Evolutionary conservation across 257 asterid genomes (phyloP), one percentile per base, ranked within the genome.

Genomic region (Solanum medicagineum): DNA sequence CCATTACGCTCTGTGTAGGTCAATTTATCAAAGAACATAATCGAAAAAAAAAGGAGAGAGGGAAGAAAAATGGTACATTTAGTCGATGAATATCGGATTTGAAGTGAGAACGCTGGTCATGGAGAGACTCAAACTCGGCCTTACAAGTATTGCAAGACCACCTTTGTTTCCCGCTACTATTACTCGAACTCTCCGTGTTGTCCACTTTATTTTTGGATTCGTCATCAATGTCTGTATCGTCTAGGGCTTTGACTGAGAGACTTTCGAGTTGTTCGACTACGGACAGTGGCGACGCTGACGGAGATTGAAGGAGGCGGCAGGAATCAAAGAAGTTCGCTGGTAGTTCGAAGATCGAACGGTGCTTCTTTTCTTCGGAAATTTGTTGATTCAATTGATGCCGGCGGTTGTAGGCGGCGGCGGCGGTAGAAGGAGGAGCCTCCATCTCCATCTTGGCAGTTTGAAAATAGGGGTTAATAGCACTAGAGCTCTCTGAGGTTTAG

Each of bases 141-240:
- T 94, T 94, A 85, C 99, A 96, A 42, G 98, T 95, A 87, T 87
- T 94, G 91, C 99, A 96, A 74, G 98, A 91, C 99, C 98, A 96
- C 87, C 94, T 92, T 89, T 92, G 97, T 94, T 89, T 91, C 81
- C 47, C 44, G 83, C 80, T 87, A 29, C 45, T 83, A 44, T 24
- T 63, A 49, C 3, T 79, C 40, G 24, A 51, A 47, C 32, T 79
- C 7, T 56, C 89, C 10, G 63, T 51, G 42, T 88, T 90, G 29
- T 83, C 88, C 6, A 55, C 51, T 4, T 83, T 55, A 7, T 56
- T 54, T 66, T 36, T 85, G 65, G 86, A 56, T 17, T 51, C 83
- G 1, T 85, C 83, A 74, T 86, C 91, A 24, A 51, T 90, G 7
- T 51, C 80, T 82, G 26, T 89, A 65, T 92, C 90, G 57, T 65